Evolutionary conservation across 2,329 filamentous ascomycete genomes (phyloP), one percentile per base, ranked within the genome.

Genomic region (Sporothrix pallida): DNA sequence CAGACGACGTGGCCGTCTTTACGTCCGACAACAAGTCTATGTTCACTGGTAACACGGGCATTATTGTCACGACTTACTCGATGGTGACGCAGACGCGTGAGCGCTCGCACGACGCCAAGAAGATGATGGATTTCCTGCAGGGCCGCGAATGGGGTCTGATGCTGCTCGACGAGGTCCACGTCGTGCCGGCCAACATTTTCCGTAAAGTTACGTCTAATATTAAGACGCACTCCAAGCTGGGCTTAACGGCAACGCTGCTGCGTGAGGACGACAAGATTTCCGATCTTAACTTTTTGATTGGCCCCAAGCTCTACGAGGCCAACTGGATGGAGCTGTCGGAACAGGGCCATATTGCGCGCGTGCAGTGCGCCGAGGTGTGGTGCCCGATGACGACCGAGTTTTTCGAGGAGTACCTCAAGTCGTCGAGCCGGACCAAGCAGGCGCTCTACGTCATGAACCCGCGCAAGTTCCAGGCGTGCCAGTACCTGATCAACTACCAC

Each of bases 261-360:
- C 90, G 96, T 85, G 96, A 99, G 83, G 96, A 99, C 79, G 95
- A 99, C 86, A 98, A 98, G 84, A 99, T 99, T 80, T 93, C 93
- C 37, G 95, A 98, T 85, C 83, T 99, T 63, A 99, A 99, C 81
- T 99, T 98, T 80, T 84, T 99, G 74, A 98, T 99, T 79, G 96
- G 96, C 0, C 96, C 96, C 0, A 99, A 99, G 82, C 86, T 99
- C 0, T 99, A 97, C 80, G 96, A 99, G 82, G 96, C 96, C 42
- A 99, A 99, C 81, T 99, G 96, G 96, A 97, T 98, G 91, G 96
- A 99, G 81, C 88, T 99, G 56, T 96, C 95, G 0, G 93, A 98
- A 79, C 94, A 98, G 82, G 96, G 96, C 0, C 95, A 98, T 80
- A 99, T 99, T 81, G 96, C 96, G 50, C 92, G 94, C 77, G 96